These are phyloP conservation scores for Fusarium graminum DNA, from an alignment of 2,329 filamentous ascomycete species.

Conservation along the genomic window DNA sequence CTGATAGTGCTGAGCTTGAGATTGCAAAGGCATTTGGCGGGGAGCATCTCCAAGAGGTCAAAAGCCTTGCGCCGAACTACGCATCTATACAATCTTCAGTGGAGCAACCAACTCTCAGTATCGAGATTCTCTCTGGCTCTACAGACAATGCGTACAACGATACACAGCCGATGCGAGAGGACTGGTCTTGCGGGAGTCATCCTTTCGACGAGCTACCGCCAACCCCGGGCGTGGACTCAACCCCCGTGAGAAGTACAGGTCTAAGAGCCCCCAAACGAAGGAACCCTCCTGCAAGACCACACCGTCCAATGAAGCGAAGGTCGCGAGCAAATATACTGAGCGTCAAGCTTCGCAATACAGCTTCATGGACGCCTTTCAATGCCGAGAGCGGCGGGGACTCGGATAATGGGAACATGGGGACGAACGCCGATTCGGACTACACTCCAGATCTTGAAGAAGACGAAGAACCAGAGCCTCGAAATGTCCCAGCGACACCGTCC, in stretches of 20 bases:
- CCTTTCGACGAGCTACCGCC: constrained; percentile 32
- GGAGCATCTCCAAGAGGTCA: constrained; percentile 10
- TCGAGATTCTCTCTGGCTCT: not conserved
- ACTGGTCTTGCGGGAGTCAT: not conserved
- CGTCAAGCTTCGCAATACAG: not conserved
- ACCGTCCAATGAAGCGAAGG: not conserved
- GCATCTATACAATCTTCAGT: not conserved
- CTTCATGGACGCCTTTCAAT: constrained; percentile 22
- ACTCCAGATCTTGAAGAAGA: not conserved
- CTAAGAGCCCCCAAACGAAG: constrained; percentile 21
- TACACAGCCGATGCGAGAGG: not conserved
- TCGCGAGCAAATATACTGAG: not conserved
- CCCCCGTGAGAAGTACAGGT: constrained; percentile 37
- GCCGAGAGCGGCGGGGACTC: not conserved
- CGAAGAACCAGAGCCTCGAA: fast-evolving
- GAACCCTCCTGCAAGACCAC: not conserved
- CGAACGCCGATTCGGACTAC: not conserved
- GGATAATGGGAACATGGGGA: not conserved
- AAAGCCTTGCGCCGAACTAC: not conserved
- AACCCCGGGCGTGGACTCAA: constrained; percentile 14
- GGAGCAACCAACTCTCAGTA: not conserved
- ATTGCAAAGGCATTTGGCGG: constrained; percentile 30
- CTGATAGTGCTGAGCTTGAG: not conserved
- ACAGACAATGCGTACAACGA: not conserved
- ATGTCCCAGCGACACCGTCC: not conserved